Percentiles rank a stretch among this genome's conserved stretches.
Evolutionary conservation across 805 yeast species (phyloP).

Genomic region (Lachancea quebecensis): DNA sequence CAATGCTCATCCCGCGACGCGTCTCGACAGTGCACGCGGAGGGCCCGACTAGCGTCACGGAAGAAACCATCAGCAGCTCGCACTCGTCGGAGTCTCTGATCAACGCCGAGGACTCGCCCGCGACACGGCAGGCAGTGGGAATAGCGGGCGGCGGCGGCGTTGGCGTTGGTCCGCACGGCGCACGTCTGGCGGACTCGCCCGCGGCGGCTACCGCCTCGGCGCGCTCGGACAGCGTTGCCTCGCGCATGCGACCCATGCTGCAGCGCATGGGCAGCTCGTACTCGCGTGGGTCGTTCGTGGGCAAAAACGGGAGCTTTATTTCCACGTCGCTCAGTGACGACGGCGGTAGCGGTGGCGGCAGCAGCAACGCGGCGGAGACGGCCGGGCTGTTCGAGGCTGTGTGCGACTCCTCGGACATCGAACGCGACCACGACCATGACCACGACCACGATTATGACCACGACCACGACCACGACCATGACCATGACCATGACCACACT

Average conservation of each 20-base stretch:
- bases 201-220: no score
- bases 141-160: not conserved
- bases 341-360: not conserved
- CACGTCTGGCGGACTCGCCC: not conserved
- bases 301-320: slow-evolving; percentile 7
- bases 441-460: no score
- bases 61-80: slow-evolving; percentile 18
- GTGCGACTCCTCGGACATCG: no score
- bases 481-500: not conserved
- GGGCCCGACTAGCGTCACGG: slow-evolving; percentile 9
- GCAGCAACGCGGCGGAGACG: not conserved
- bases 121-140: not conserved
- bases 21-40: slow-evolving; percentile 2
- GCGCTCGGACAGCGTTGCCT: not conserved
- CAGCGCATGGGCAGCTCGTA: slow-evolving; percentile 3
- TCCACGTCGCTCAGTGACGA: slow-evolving; percentile 6
- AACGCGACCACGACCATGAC: no score
- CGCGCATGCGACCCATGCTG: slow-evolving; percentile 3
- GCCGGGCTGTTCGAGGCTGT: not conserved
- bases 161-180: not conserved
- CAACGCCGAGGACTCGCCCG: slow-evolving; percentile 1
- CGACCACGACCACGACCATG: not conserved
- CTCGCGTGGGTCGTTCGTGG: slow-evolving; percentile 8
- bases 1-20: slow-evolving; percentile 6
- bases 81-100: slow-evolving; percentile 12